These are phyloP conservation scores for Hericium alpestre DNA, from an alignment of 768 basidiomycete genomes.

Conservation along the genomic window DNA sequence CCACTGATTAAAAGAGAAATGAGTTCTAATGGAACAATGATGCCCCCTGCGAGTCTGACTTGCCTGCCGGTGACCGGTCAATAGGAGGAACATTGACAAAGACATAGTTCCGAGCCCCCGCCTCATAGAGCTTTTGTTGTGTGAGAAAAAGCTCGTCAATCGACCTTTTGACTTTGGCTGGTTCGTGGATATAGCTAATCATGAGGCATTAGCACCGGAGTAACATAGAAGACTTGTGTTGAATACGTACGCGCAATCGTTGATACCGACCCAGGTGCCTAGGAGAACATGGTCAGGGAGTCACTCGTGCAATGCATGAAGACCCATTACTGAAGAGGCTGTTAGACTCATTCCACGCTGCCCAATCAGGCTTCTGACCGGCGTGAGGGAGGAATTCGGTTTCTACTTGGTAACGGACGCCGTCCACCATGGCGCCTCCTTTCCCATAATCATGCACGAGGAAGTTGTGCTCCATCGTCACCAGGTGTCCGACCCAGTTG, in stretches of 20 bases:
- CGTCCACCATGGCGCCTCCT: conserved; percentile 38
- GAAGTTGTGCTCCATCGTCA: conserved; percentile 28
- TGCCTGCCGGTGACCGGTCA: conserved; percentile 33
- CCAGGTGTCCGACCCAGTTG: conserved; percentile 55
- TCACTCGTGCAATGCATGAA: no score
- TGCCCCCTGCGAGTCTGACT: background rate
- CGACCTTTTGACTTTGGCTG: conserved; percentile 13
- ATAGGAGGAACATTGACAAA: conserved; percentile 54
- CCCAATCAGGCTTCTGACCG: conserved; percentile 17
- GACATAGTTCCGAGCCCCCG: conserved; percentile 40
- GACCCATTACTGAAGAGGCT: conserved; percentile 16
- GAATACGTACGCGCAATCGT: conserved; percentile 44
- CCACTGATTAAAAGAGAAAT: background rate
- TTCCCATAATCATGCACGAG: conserved; percentile 50
- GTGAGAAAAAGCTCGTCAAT: conserved; percentile 30
- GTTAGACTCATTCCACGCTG: conserved; percentile 15
- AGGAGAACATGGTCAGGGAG: background rate
- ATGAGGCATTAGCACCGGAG: no score
- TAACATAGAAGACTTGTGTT: background rate
- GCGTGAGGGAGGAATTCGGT: conserved; percentile 26
- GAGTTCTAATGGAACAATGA: background rate
- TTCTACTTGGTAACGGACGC: conserved; percentile 31
- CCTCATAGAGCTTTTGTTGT: conserved; percentile 38
- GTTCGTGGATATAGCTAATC: conserved; percentile 9
- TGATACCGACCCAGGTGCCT: conserved; percentile 63